Conservation (phyloP, 2,329 filamentous ascomycete species). For the Colletotrichum zoysiae region DNA sequence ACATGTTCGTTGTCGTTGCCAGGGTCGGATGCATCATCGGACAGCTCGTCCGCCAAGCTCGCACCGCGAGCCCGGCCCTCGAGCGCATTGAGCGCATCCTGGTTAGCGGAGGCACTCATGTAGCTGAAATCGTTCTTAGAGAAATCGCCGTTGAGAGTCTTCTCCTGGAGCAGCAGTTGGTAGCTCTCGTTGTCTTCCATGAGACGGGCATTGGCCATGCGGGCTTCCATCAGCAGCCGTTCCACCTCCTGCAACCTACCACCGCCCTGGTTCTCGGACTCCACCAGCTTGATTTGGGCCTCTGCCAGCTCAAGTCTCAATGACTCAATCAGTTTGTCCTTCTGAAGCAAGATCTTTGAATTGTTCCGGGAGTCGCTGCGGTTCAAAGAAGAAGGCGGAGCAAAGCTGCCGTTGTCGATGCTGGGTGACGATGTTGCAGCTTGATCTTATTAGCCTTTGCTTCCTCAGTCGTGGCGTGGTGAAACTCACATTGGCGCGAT, state of each 20-base stretch:
- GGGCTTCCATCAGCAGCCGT: slow-evolving; percentile 87
- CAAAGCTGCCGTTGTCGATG: slow-evolving; percentile 83
- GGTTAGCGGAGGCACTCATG: slow-evolving; percentile 68
- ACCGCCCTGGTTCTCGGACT: slow-evolving; percentile 92
- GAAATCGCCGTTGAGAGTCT: slow-evolving; percentile 95
- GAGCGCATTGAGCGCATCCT: slow-evolving; percentile 73
- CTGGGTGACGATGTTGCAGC: slow-evolving; percentile 67
- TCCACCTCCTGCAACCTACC: slow-evolving; percentile 92
- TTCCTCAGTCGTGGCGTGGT: neutral
- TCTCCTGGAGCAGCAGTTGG: slow-evolving; percentile 92
- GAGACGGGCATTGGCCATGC: slow-evolving; percentile 93
- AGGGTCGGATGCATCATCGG: slow-evolving; percentile 70
- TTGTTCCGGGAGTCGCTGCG: slow-evolving; percentile 91
- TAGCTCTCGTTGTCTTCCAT: slow-evolving; percentile 99
- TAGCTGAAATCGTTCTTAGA: slow-evolving; percentile 84
- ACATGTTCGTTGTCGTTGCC: slow-evolving; percentile 70
- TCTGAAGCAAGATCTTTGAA: slow-evolving; percentile 91
- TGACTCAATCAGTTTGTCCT: slow-evolving; percentile 95
- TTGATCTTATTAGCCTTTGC: slow-evolving; percentile 24
- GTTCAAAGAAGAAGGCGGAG: slow-evolving; percentile 85
- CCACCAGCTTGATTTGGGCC: slow-evolving; percentile 93
- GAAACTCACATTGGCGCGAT: slow-evolving; percentile 68
- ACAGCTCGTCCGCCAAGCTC: slow-evolving; percentile 90
- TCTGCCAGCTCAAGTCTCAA: slow-evolving; percentile 93
- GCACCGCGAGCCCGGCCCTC: slow-evolving; percentile 66